phyloP scores from a whole-genome alignment of 768 basidiomycete species.

The Amylocystis lapponica region DNA sequence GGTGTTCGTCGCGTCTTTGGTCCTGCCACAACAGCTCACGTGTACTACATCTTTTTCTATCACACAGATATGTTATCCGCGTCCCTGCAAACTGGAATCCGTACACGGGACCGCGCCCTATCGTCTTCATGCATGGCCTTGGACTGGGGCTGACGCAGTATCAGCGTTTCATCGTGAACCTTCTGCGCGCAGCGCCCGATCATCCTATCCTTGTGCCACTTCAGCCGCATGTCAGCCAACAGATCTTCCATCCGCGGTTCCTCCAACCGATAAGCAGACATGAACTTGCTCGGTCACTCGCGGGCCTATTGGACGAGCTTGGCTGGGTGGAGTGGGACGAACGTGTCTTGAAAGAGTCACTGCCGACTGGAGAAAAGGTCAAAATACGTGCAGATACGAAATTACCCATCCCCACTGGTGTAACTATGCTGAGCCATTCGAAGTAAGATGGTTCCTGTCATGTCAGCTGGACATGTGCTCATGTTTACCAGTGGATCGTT shows the following conservation, averaged over 20 bases:
- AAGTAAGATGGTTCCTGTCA: too few relatives aligned
- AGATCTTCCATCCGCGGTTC: conserved; percentile 72
- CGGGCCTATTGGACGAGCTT: conserved; percentile 49
- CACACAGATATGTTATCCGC: conserved; percentile 63
- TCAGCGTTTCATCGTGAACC: conserved; percentile 48
- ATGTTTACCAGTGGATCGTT: conserved; percentile 58
- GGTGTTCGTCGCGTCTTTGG: conserved; percentile 15
- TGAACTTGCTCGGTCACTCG: conserved; percentile 53
- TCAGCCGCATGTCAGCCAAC: conserved; percentile 84
- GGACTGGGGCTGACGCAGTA: conserved; percentile 81
- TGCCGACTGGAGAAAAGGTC: conserved; percentile 19
- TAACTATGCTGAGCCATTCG: conserved; percentile 83
- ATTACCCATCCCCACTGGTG: conserved; percentile 36
- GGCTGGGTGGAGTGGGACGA: conserved; percentile 50
- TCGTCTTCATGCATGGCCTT: conserved; percentile 86
- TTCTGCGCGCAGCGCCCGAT: conserved; percentile 51
- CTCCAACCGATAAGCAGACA: conserved; percentile 63
- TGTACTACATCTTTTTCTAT: neutral
- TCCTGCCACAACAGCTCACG: too few relatives aligned
- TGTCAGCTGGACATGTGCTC: neutral
- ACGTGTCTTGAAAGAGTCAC: too few relatives aligned
- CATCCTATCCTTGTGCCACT: conserved; percentile 74
- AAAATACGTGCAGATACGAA: conserved; percentile 12
- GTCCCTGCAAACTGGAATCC: conserved; percentile 64
- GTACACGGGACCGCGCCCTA: conserved; percentile 51